phyloP scores from a whole-genome alignment of 352 stramenopile genomes.

The Pythium sukuiense region DNA sequence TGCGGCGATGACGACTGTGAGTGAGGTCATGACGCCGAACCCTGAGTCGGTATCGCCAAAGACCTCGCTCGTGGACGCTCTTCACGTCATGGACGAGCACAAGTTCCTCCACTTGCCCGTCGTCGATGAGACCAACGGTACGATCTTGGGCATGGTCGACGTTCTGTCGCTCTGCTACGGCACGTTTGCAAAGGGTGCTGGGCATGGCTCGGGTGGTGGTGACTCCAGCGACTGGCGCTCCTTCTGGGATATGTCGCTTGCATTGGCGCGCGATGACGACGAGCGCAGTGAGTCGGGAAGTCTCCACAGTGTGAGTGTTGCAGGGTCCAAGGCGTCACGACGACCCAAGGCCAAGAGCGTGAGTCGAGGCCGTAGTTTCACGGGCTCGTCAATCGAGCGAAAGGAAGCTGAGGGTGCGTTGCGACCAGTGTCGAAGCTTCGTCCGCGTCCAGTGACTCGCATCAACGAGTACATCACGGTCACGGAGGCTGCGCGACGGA shows the following conservation, averaged over 20 bases:
- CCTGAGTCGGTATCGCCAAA: constrained; percentile 92
- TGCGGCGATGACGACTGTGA: constrained; percentile 88
- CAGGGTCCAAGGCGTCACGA: constrained; percentile 47
- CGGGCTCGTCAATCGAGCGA: constrained; percentile 49
- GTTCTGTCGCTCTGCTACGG: constrained; percentile 89
- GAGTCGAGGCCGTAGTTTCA: constrained; percentile 40
- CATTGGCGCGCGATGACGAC: constrained; percentile 68
- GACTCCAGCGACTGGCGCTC: constrained; percentile 80
- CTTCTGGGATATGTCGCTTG: constrained; percentile 90
- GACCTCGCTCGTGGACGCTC: constrained; percentile 94
- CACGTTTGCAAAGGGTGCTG: constrained; percentile 74
- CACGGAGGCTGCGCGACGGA: constrained; percentile 73
- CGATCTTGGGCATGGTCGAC: constrained; percentile 85
- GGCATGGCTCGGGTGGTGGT: constrained; percentile 41
- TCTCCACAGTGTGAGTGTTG: constrained; percentile 57
- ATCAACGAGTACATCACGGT: constrained; percentile 89
- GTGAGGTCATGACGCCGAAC: constrained; percentile 96
- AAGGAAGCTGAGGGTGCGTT: constrained; percentile 63
- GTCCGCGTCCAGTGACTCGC: constrained; percentile 74
- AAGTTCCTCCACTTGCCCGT: constrained; percentile 97
- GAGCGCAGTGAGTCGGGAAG: constrained; percentile 62
- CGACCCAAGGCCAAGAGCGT: constrained; percentile 15
- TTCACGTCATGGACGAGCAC: constrained; percentile 98
- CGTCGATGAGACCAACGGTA: constrained; percentile 76
- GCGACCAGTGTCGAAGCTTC: constrained; percentile 77